Evolutionary conservation across 2,329 filamentous ascomycete species (phyloP), one percentile per base, ranked within the genome.

Genomic region (Phialophora verrucosa): DNA sequence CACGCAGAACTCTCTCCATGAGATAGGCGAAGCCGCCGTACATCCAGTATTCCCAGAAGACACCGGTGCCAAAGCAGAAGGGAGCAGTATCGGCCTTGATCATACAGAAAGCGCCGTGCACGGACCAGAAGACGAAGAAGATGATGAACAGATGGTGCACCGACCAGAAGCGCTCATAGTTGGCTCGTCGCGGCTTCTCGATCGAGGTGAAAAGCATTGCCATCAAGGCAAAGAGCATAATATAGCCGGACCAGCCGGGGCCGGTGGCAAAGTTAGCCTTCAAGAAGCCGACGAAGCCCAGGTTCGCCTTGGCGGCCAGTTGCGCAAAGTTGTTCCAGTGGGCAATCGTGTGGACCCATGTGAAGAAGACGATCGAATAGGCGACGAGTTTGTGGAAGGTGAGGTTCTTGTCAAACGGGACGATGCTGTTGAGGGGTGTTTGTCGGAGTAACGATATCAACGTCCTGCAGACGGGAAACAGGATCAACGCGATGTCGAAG

Each of bases 11-110:
- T 68, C 91, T 85, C 80, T 96, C 92, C n/a, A 87, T 85, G 42
- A 96, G 84, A 76, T 95, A 96, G 66, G 89, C 83, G 75, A 91
- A 91, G 68, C 91, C 92, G 59, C 91, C 90, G 75, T 91, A 92
- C 85, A 92, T 89, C 91, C 91, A 95, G 81, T 91, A 95, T 80
- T 93, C 89, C 90, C 91, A 95, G 77, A 96, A 95, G 62, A 93
- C 90, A 73, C 91, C 91, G 67, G 91, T 82, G 65, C 89, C 88
- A 63, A 86, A 83, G 79, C 91, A 93, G 77, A 91, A 93, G 1
- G 91, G 91, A 5, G 90, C 89, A 69, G 90, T 87, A 76, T 95
- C 91, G 60, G 91, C 88, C 78, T 92, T 91, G 74, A 94, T 94
- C 91, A 95, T 94, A 79, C 92, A 94, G 81, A 93, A 95, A 29